phyloP scores from a whole-genome alignment of 176 grass and related monocot genomes.

The Carex littledalei region DNA sequence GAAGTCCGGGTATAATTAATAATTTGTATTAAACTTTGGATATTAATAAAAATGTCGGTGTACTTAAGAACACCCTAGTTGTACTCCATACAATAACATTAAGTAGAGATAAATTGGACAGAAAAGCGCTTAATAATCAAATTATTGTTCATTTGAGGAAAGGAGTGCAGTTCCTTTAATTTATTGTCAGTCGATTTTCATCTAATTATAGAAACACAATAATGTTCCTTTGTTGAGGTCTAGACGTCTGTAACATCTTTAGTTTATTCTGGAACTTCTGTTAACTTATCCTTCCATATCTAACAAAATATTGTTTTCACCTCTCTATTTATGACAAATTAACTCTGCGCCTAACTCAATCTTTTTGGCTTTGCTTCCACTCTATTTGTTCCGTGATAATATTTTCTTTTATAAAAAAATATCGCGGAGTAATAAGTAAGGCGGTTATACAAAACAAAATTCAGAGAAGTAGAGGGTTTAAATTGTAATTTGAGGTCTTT shows the following conservation, averaged over 20 bases:
- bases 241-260: not conserved
- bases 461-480: not conserved
- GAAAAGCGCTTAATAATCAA: no score
- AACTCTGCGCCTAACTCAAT: not conserved
- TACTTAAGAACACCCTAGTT: no score
- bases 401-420: not conserved
- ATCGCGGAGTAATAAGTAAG: not conserved
- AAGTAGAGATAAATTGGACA: no score
- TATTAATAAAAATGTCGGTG: no score
- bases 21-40: no score
- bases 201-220: not conserved
- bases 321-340: not conserved
- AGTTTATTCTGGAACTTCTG: not conserved
- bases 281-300: not conserved
- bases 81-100: no score
- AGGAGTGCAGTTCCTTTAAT: no score
- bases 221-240: not conserved
- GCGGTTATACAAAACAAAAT: not conserved
- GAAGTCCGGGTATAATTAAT: no score
- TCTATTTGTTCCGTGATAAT: not conserved
- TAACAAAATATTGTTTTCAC: not conserved
- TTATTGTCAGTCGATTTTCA: not conserved
- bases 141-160: no score
- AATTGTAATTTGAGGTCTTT: conserved; percentile 15
- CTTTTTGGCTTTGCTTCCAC: not conserved